These are phyloP conservation scores for Hymenoscyphus linearis DNA, from an alignment of 2,329 filamentous ascomycete genomes.

Conservation along the genomic window DNA sequence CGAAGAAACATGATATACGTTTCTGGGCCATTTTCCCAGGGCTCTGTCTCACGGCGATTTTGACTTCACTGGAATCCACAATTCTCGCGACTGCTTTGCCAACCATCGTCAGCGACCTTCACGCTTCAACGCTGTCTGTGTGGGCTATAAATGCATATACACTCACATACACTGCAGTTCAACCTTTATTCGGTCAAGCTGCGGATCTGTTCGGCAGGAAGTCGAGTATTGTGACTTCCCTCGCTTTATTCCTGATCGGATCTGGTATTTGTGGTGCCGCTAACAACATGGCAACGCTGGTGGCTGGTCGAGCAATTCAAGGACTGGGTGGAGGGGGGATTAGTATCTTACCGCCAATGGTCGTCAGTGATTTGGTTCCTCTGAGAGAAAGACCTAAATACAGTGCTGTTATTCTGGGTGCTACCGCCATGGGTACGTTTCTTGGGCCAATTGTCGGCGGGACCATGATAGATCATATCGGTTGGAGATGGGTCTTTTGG, in stretches of 20 bases:
- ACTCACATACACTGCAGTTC: slow-evolving; percentile 42
- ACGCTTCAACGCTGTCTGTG: slow-evolving; percentile 42
- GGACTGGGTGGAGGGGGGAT: slow-evolving; percentile 60
- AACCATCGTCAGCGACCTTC: slow-evolving; percentile 35
- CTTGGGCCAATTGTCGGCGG: neutral
- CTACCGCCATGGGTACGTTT: neutral
- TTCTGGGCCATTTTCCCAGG: slow-evolving; percentile 1
- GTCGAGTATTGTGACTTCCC: slow-evolving; percentile 54
- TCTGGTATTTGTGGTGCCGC: slow-evolving; percentile 55
- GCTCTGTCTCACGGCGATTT: neutral
- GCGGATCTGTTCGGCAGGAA: slow-evolving; percentile 65
- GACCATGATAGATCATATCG: neutral
- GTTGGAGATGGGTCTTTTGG: slow-evolving; percentile 3
- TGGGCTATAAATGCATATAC: slow-evolving; percentile 49
- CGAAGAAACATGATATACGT: neutral
- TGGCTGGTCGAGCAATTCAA: slow-evolving; percentile 56
- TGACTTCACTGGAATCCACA: slow-evolving; percentile 7
- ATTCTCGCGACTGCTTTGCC: slow-evolving; percentile 38
- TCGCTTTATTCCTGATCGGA: slow-evolving; percentile 56
- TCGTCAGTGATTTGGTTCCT: slow-evolving; percentile 57
- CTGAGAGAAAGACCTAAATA: slow-evolving; percentile 40
- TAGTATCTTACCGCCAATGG: slow-evolving; percentile 58
- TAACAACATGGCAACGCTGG: slow-evolving; percentile 55
- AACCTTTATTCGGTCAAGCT: slow-evolving; percentile 47
- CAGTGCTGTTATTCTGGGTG: neutral